Conservation (phyloP, 805 yeast genomes). For the Suhomyces tanzawaensis region DNA sequence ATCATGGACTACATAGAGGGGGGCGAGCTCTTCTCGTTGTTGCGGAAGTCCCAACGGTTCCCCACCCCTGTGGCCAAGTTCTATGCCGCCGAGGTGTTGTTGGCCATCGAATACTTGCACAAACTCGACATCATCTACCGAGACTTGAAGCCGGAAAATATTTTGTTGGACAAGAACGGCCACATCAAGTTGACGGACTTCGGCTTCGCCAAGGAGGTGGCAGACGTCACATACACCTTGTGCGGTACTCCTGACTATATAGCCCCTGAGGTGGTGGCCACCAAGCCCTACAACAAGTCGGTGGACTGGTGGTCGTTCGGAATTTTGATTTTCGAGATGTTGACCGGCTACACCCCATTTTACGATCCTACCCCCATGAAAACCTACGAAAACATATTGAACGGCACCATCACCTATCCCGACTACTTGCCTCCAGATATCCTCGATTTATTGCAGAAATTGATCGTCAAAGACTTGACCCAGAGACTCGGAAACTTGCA, state of each 20-base stretch:
- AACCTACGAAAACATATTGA: conserved; percentile 57
- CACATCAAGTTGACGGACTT: conserved; percentile 61
- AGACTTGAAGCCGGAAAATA: conserved; percentile 62
- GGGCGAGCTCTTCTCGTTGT: conserved; percentile 55
- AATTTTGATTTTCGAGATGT: conserved; percentile 58
- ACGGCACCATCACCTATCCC: conserved; percentile 54
- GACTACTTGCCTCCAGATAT: conserved; percentile 54
- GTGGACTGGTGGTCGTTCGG: conserved; percentile 70
- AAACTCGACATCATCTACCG: conserved; percentile 59
- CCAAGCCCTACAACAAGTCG: conserved; percentile 59
- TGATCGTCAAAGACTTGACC: conserved; percentile 55
- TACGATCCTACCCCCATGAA: conserved; percentile 64
- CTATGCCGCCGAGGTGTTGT: conserved; percentile 60
- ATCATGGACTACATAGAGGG: conserved; percentile 67
- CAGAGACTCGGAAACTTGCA: conserved; percentile 56
- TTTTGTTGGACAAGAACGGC: conserved; percentile 55
- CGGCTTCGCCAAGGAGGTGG: conserved; percentile 62
- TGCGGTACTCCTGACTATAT: conserved; percentile 67
- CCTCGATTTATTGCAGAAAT: conserved; percentile 47
- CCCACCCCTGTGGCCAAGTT: conserved; percentile 65
- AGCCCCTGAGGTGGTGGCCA: conserved; percentile 65
- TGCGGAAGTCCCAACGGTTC: conserved; percentile 56
- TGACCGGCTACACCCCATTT: conserved; percentile 61
- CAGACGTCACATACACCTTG: conserved; percentile 57
- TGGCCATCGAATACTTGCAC: conserved; percentile 58